Percentiles rank a stretch among this genome's conserved stretches.
These are phyloP conservation scores for Geopyxis carbonaria DNA, from an alignment of 495 filamentous ascomycete species.

Conservation along the genomic window DNA sequence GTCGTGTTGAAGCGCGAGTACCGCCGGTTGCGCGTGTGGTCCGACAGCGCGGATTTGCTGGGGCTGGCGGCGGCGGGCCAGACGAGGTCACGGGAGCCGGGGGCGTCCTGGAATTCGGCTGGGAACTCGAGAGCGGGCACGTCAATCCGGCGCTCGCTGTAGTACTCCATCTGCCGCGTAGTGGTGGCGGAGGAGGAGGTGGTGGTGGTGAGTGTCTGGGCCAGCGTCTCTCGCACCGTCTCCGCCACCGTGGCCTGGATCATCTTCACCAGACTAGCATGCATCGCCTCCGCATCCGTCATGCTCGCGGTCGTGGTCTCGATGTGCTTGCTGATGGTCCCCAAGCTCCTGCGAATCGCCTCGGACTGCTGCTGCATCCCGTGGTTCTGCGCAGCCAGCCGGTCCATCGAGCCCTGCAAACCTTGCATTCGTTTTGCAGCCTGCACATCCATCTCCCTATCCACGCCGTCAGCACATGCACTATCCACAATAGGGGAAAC, in stretches of 20 bases:
- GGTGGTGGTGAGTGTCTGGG: no score
- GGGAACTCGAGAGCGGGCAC: background rate
- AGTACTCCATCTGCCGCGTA: background rate
- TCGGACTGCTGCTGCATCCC: background rate
- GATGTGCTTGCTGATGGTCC: conserved; percentile 8
- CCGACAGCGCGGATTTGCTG: background rate
- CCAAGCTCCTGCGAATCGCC: conserved; percentile 4
- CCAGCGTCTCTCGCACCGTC: conserved; percentile 4
- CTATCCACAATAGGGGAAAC: no score
- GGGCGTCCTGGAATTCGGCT: background rate
- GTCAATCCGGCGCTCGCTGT: no score
- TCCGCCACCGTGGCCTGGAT: conserved; percentile 6
- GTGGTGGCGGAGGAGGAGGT: conserved; percentile 1
- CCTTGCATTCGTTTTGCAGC: conserved; percentile 3
- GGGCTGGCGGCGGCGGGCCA: background rate
- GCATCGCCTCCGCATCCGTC: no score
- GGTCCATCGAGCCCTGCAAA: conserved; percentile 5
- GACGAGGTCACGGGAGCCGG: background rate
- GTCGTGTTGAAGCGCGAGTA: conserved; percentile 6
- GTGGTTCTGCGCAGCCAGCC: conserved; percentile 1
- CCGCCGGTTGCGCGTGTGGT: conserved; percentile 1
- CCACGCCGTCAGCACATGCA: no score
- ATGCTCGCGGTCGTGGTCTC: conserved; percentile 3
- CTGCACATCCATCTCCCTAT: conserved; percentile 5
- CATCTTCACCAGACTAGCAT: conserved; percentile 6